These are phyloP conservation scores for Cercospora nicotianae DNA, from an alignment of 2,329 filamentous ascomycete species.

Conservation along the genomic window DNA sequence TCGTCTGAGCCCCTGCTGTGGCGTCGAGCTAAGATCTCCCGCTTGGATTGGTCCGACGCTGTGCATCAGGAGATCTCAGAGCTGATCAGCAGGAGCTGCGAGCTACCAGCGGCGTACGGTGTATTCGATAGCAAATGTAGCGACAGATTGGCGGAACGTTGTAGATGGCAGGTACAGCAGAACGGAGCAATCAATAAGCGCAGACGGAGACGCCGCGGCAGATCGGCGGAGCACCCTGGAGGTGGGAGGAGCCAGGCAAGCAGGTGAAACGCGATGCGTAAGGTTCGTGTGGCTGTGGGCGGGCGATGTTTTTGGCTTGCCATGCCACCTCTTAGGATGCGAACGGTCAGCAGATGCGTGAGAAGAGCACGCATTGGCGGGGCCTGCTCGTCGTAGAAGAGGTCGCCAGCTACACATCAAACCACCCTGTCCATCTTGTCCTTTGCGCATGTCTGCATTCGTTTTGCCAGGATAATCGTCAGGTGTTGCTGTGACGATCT, in stretches of 20 bases:
- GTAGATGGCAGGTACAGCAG: neutral
- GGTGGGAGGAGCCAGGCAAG: neutral
- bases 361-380: neutral
- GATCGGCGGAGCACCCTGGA: conserved; percentile 4
- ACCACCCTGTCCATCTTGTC: neutral
- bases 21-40: neutral
- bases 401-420: neutral
- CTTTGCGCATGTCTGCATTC: neutral
- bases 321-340: neutral
- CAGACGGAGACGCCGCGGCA: neutral
- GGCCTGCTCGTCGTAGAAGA: neutral
- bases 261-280: conserved; percentile 3
- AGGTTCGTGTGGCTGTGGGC: conserved; percentile 11
- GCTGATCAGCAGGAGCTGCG: neutral
- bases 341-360: conserved; percentile 6
- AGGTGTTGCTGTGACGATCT: conserved; percentile 12
- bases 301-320: conserved; percentile 6
- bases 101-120: neutral
- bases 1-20: neutral
- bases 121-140: neutral
- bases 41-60: neutral
- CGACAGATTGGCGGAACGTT: neutral
- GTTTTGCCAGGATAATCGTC: neutral
- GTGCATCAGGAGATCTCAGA: neutral
- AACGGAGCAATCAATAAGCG: neutral